Conservation (phyloP, 352 stramenopile species). For the Globisporangium rhizosaccharum region DNA sequence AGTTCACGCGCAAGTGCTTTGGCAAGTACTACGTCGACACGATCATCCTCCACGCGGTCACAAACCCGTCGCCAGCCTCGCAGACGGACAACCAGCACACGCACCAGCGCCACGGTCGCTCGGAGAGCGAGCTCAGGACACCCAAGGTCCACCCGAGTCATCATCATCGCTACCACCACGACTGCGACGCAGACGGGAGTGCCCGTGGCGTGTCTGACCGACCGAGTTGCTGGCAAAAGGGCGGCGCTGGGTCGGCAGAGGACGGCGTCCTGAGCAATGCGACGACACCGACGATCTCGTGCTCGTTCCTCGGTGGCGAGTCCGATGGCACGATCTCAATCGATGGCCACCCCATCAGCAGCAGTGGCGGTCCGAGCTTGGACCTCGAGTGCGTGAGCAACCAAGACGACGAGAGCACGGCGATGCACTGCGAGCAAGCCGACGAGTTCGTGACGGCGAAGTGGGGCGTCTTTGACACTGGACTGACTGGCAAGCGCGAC, state of each 20-base stretch:
- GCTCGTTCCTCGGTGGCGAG: constrained; percentile 8
- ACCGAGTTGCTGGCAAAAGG: constrained; percentile 21
- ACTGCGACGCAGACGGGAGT: constrained; percentile 9
- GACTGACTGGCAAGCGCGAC: constrained; percentile 49
- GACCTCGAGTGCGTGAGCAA: neutral
- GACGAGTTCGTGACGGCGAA: constrained; percentile 70
- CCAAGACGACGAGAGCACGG: constrained; percentile 8
- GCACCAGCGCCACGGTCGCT: constrained; percentile 6
- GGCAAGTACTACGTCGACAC: constrained; percentile 71
- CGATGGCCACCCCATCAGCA: constrained; percentile 16
- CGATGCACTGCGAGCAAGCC: constrained; percentile 20
- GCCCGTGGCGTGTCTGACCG: neutral
- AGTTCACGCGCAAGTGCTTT: constrained; percentile 73
- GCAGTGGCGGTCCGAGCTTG: constrained; percentile 4
- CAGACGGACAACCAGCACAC: constrained; percentile 16
- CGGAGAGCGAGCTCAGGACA: constrained; percentile 10
- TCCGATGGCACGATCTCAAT: constrained; percentile 4
- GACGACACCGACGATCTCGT: neutral
- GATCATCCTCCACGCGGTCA: constrained; percentile 66
- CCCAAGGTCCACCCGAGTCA: constrained; percentile 9
- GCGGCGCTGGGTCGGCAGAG: constrained; percentile 11
- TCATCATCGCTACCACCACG: constrained; percentile 10
- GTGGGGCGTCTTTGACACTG: constrained; percentile 68
- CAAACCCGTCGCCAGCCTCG: constrained; percentile 6
- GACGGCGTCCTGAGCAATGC: neutral